Evolutionary conservation across 345 rosid genomes (phyloP), one percentile per base, ranked within the genome.

Genomic region (Lagerstroemia speciosa): DNA sequence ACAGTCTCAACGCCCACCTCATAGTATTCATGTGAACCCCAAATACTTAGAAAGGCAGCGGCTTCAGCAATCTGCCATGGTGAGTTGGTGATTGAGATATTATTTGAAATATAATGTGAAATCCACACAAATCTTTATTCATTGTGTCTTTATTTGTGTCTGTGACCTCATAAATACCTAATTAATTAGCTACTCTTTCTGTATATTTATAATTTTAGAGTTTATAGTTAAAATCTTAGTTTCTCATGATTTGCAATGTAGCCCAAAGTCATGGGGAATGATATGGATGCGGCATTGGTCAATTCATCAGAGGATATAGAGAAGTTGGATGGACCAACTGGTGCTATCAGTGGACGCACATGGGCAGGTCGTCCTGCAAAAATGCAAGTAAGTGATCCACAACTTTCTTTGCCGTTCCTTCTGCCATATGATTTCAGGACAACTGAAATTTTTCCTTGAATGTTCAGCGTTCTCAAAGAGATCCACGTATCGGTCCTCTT

Each of bases 21-120:
- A 89, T 77, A 90, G 98, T 91, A 92, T 95, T 75, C 99, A 95
- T 73, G 92, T 95, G 72, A 95, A 95, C 75, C 99, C 99, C 48
- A 92, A 95, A 81, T 92, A 92, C 78, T 81, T 95, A 66, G 98
- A 94, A 79, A 85, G 87, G 70, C 99, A 94, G 80, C 92, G 87
- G 41, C 85, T 95, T 77, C 96, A 95, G 73, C 97, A 91, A 79
- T 83, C 99, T 10, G 80, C 81, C 77, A 77, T 87, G 84, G 99
- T 94, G 78, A 77, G 86, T 73, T 71, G 67, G 67, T 70, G 12
- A 69, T 64, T 32, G 45, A 20, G 29, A 34, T 74, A 33, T 53
- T 30, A 19, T 31, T 20, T 68, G 24, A 48, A 64, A 38, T 60
- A 22, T 6, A 43, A 32, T 69, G 22, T 41, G 15, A 9, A 41